phyloP scores from a whole-genome alignment of 2,329 filamentous ascomycete genomes.

The Sarocladium strictum region DNA sequence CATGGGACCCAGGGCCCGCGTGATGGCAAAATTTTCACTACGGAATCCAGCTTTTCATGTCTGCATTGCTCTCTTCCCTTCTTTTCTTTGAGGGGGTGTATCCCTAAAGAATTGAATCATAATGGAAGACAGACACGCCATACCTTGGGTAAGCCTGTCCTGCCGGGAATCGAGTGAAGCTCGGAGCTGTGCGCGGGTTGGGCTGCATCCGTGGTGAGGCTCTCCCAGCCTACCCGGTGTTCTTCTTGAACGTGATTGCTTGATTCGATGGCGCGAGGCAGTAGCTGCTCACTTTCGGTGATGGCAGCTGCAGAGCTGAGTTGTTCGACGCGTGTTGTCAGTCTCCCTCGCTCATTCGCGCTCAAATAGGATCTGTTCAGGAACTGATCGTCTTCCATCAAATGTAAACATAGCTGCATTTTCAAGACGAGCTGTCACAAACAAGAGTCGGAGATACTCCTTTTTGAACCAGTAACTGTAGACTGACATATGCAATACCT shows the following conservation, averaged over 20 bases:
- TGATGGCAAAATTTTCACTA: constrained; percentile 6
- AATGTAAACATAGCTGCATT: neutral
- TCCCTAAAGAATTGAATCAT: neutral
- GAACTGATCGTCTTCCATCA: neutral
- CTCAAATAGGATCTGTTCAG: too few species aligned
- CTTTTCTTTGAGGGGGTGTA: neutral
- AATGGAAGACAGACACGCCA: neutral
- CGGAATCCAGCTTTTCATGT: neutral
- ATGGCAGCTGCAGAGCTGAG: neutral
- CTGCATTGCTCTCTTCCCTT: neutral
- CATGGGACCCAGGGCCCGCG: constrained; percentile 6
- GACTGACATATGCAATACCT: neutral
- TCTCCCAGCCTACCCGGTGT: neutral
- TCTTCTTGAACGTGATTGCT: too few species aligned
- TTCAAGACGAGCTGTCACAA: too few species aligned
- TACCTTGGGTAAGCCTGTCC: neutral
- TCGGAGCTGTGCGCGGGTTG: neutral
- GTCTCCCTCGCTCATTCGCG: neutral
- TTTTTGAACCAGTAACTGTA: neutral
- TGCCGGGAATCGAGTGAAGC: neutral
- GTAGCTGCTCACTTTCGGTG: neutral
- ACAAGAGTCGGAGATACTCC: neutral
- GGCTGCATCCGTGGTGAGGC: neutral
- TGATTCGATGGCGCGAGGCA: too few species aligned
- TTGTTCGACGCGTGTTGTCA: neutral